These are phyloP conservation scores for Carallia pectinifolia DNA, from an alignment of 345 rosid genomes.

Conservation along the genomic window DNA sequence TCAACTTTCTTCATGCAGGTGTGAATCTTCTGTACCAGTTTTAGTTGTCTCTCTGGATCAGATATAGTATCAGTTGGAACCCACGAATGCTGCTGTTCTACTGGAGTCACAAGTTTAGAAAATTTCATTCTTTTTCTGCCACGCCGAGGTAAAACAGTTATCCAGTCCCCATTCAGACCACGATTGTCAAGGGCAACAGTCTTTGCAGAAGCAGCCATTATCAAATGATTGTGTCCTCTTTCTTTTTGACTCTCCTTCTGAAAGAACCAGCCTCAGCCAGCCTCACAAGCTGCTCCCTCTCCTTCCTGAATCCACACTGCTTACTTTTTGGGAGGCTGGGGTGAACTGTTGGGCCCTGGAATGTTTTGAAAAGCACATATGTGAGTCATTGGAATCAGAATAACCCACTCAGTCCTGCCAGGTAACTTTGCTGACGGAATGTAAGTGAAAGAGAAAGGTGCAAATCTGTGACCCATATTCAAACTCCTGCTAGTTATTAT, in stretches of 20 bases:
- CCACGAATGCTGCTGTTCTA: conserved; percentile 47
- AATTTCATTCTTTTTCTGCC: conserved; percentile 42
- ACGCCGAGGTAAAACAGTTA: conserved; percentile 58
- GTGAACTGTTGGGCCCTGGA: not conserved
- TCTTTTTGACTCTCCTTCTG: not conserved
- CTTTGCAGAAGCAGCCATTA: conserved; percentile 50
- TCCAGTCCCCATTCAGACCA: conserved; percentile 61
- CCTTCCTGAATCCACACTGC: not conserved
- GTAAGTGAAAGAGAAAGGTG: not conserved
- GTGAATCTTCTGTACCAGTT: conserved; percentile 52
- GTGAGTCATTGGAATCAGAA: not conserved
- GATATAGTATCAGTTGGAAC: conserved; percentile 46
- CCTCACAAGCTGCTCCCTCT: not conserved
- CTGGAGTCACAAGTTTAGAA: conserved; percentile 18
- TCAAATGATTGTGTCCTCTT: not conserved
- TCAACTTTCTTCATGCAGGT: conserved; percentile 47
- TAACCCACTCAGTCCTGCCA: not conserved
- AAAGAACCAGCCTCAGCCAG: too few relatives aligned
- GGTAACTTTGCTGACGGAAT: not conserved
- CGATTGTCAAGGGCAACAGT: conserved; percentile 25
- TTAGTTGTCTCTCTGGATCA: conserved; percentile 49
- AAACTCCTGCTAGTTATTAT: not conserved
- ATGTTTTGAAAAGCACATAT: not conserved
- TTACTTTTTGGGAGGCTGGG: not conserved
- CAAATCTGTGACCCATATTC: not conserved